Percentiles rank a stretch among this genome's conserved stretches.
These are phyloP conservation scores for Carpinus viminea DNA, from an alignment of 306 rosid genomes.

Conservation along the genomic window DNA sequence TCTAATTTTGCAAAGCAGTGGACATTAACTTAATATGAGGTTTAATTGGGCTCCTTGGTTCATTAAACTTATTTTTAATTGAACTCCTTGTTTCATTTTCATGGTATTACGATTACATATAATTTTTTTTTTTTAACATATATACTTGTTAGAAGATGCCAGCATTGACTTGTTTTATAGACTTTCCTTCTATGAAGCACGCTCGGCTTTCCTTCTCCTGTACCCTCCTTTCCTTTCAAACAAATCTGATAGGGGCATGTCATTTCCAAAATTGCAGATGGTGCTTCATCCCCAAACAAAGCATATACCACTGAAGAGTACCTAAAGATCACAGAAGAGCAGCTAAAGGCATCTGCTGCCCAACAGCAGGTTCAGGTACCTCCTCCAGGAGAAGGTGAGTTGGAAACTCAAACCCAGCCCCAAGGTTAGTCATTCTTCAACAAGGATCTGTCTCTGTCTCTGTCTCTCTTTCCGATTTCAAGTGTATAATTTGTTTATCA, in stretches of 20 bases:
- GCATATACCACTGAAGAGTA: conserved; percentile 80
- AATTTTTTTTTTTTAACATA: no score
- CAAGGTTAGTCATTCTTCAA: conserved; percentile 49
- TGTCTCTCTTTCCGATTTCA: conserved; percentile 1
- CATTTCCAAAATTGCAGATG: conserved; percentile 46
- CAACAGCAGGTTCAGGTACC: conserved; percentile 49
- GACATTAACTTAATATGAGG: conserved; percentile 13
- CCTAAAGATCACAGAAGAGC: conserved; percentile 86
- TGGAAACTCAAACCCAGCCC: conserved; percentile 44
- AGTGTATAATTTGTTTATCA: conserved; percentile 25
- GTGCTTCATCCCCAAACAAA: conserved; percentile 35
- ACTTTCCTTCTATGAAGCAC: not conserved
- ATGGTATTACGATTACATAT: not conserved
- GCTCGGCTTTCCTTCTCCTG: no score
- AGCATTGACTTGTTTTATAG: not conserved
- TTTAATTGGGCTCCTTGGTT: conserved; percentile 7
- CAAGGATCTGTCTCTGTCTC: not conserved
- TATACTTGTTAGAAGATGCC: not conserved
- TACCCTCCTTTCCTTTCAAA: not conserved
- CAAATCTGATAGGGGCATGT: conserved; percentile 18
- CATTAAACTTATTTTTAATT: not conserved
- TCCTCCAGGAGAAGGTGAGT: conserved; percentile 38
- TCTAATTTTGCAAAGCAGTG: conserved; percentile 16
- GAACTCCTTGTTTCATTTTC: conserved; percentile 9
- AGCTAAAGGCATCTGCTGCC: conserved; percentile 59